phyloP scores from a whole-genome alignment of 306 rosid genomes.

The Vigna reflexopilosa region DNA sequence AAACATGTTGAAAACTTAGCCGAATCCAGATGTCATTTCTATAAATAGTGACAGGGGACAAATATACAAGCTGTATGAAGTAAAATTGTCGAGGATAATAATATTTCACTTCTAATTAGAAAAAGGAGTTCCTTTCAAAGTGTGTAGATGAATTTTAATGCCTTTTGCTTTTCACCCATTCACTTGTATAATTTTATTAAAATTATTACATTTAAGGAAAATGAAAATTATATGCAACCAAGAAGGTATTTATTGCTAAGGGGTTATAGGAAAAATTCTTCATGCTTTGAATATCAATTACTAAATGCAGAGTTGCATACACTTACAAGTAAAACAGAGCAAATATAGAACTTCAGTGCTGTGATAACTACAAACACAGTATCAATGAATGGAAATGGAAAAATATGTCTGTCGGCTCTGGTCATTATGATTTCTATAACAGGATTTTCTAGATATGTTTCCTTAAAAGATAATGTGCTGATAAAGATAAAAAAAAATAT shows the following conservation, averaged over 20 bases:
- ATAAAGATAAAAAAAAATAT: neutral
- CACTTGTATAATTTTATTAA: neutral
- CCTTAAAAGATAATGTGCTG: neutral
- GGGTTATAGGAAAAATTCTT: neutral
- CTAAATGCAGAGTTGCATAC: neutral
- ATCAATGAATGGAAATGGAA: neutral
- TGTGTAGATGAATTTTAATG: neutral
- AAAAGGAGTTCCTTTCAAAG: neutral
- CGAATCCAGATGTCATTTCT: neutral
- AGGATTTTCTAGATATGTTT: neutral
- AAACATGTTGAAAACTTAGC: neutral
- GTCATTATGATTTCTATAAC: neutral
- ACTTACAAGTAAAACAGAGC: neutral
- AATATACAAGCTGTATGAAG: neutral
- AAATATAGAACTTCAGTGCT: neutral
- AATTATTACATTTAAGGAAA: neutral
- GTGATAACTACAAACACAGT: neutral
- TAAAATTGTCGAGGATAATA: neutral
- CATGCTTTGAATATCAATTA: neutral
- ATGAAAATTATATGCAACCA: neutral
- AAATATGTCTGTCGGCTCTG: neutral
- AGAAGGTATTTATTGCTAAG: neutral
- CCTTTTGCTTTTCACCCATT: constrained; percentile 3
- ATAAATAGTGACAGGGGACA: neutral
- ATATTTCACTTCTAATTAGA: neutral